Evolutionary conservation across 768 basidiomycete species (phyloP).

Genomic region (Holtermanniella nyarrowii): DNA sequence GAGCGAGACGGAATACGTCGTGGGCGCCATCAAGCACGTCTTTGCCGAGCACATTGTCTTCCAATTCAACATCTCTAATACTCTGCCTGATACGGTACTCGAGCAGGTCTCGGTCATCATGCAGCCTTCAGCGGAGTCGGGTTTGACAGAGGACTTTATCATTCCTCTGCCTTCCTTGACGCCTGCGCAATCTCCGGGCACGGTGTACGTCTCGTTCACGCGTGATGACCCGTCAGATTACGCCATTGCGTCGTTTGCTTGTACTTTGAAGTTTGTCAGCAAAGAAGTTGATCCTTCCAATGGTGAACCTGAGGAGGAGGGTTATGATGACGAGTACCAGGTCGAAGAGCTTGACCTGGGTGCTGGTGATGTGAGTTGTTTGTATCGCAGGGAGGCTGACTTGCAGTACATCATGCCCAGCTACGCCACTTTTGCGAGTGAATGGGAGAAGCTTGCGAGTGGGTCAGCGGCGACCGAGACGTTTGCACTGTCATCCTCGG

Average conservation of each 20-base stretch:
- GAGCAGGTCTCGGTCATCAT: conserved; percentile 91
- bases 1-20: conserved; percentile 95
- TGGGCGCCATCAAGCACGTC: conserved; percentile 90
- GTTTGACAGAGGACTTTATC: conserved; percentile 86
- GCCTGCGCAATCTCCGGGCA: conserved; percentile 61
- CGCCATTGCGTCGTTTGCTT: conserved; percentile 72
- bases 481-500: conserved; percentile 81
- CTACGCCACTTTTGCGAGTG: conserved; percentile 79
- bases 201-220: conserved; percentile 88
- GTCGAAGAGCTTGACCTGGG: conserved; percentile 90
- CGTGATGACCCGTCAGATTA: conserved; percentile 68
- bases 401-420: conserved; percentile 76
- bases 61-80: conserved; percentile 99
- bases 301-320: conserved; percentile 91
- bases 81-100: conserved; percentile 84
- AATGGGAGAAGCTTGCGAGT: conserved; percentile 84
- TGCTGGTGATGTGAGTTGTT: conserved; percentile 55
- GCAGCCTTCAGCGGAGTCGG: conserved; percentile 64
- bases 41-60: conserved; percentile 93
- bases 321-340: conserved; percentile 98
- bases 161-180: conserved; percentile 68
- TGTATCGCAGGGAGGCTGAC: neutral
- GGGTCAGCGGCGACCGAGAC: conserved; percentile 79
- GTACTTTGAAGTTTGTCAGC: conserved; percentile 85
- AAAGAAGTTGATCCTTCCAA: conserved; percentile 95